A percentile compares a stretch with the other conserved stretches of the same genome.
Evolutionary conservation across 257 asterid species (phyloP).

Genomic region (Lithospermum erythrorhizon): DNA sequence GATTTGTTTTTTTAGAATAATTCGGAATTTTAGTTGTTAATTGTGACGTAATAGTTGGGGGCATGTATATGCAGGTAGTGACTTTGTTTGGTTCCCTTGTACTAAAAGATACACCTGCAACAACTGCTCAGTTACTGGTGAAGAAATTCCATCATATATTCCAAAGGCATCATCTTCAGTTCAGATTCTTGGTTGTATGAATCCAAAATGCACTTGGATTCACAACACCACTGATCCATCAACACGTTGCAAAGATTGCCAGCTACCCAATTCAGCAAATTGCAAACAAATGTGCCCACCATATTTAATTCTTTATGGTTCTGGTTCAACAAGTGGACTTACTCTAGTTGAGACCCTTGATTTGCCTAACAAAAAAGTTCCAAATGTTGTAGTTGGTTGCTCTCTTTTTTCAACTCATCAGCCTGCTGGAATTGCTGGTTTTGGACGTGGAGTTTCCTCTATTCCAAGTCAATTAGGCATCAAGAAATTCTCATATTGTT

Average conservation of each 20-base stretch:
- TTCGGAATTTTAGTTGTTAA: too few relatives aligned
- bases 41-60: too few relatives aligned
- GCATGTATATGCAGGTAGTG: constrained; percentile 31
- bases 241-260: constrained; percentile 44
- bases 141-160: constrained; percentile 32
- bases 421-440: constrained; percentile 18
- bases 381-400: constrained; percentile 63
- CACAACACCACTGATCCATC: constrained; percentile 34
- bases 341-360: constrained; percentile 54
- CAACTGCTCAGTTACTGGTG: constrained; percentile 30
- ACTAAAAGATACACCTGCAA: constrained; percentile 52
- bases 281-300: constrained; percentile 79
- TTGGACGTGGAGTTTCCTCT: constrained; percentile 36
- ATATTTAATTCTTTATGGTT: constrained; percentile 56
- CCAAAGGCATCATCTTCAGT: constrained; percentile 70
- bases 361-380: constrained; percentile 26
- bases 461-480: constrained; percentile 61
- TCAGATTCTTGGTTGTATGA: constrained; percentile 54
- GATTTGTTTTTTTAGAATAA: too few relatives aligned
- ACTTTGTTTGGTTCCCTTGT: constrained; percentile 86
- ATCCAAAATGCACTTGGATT: constrained; percentile 70
- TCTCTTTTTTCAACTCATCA: constrained; percentile 53
- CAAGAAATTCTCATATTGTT: constrained; percentile 68
- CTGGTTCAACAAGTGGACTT: constrained; percentile 70
- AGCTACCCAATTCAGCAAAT: constrained; percentile 11